A percentile compares a stretch with the other conserved stretches of the same genome.
Conservation (phyloP, 2,329 filamentous ascomycete genomes). For the Seiridium cupressi region DNA sequence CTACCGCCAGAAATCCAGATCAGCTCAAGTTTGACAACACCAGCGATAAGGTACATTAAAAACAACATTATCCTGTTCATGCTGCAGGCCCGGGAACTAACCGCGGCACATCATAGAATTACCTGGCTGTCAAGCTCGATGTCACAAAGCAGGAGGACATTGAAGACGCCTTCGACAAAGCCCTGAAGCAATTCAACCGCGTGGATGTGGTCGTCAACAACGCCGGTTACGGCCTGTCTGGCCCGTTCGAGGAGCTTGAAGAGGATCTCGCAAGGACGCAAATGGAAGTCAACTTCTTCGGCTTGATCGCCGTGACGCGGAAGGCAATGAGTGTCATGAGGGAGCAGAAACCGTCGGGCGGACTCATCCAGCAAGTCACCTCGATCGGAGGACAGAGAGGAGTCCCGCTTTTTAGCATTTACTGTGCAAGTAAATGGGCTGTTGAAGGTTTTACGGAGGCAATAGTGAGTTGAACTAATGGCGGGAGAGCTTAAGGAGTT, state of each 20-base stretch:
- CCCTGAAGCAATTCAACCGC: constrained; percentile 32
- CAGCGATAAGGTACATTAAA: not conserved
- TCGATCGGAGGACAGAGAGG: constrained; percentile 1
- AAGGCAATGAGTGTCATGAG: constrained; percentile 36
- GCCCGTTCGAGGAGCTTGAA: constrained; percentile 26
- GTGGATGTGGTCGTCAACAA: constrained; percentile 32
- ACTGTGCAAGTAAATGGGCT: constrained; percentile 19
- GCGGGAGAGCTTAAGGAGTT: not conserved
- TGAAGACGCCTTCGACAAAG: constrained; percentile 28
- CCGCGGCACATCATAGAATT: not conserved
- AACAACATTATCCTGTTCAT: not conserved
- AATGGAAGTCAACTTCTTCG: constrained; percentile 44
- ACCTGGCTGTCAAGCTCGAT: constrained; percentile 34
- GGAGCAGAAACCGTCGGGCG: constrained; percentile 22
- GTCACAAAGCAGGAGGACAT: constrained; percentile 40
- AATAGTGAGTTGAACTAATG: not conserved
- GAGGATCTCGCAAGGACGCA: constrained; percentile 15
- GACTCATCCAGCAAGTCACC: constrained; percentile 5
- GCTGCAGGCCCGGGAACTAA: too few relatives aligned
- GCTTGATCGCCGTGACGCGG: constrained; percentile 35
- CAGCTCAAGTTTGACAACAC: constrained; percentile 4
- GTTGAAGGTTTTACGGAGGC: constrained; percentile 18
- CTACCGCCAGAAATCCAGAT: constrained; percentile 31
- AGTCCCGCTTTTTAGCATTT: constrained; percentile 11
- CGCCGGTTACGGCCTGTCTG: constrained; percentile 26